A percentile compares a stretch with the other conserved stretches of the same genome.
These are phyloP conservation scores for Colletotrichum lindemuthianum DNA, from an alignment of 2,329 filamentous ascomycete species.

Conservation along the genomic window DNA sequence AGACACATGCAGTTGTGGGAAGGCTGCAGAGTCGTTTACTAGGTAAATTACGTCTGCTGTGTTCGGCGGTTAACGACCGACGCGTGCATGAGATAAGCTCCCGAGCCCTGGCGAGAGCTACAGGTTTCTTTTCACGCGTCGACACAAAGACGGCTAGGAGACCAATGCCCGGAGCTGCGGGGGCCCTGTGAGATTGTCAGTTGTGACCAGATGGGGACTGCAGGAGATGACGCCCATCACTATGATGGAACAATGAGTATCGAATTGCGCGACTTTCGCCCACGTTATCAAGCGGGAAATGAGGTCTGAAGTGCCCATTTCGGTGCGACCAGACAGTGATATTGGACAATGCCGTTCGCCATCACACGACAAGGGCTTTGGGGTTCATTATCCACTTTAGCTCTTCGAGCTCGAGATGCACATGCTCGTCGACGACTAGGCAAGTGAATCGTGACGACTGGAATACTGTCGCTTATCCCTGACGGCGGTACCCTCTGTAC, in stretches of 20 bases:
- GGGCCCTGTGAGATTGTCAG: constrained; percentile 22
- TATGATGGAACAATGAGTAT: neutral
- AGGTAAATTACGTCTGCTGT: constrained; percentile 24
- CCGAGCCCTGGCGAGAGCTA: neutral
- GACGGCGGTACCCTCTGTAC: too few relatives aligned
- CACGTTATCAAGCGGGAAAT: constrained; percentile 3
- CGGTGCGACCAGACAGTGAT: constrained; percentile 2
- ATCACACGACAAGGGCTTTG: too few relatives aligned
- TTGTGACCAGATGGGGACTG: constrained; percentile 20
- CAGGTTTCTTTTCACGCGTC: too few relatives aligned
- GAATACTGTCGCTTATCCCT: constrained; percentile 24
- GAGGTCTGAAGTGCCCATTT: too few relatives aligned
- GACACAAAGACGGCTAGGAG: too few relatives aligned
- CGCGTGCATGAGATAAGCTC: constrained; percentile 14
- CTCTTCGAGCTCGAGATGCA: too few relatives aligned
- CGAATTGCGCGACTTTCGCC: neutral
- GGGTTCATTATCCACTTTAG: too few relatives aligned
- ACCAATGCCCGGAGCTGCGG: too few relatives aligned
- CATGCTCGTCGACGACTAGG: neutral
- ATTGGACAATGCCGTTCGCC: neutral
- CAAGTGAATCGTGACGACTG: neutral
- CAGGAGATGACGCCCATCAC: constrained; percentile 8
- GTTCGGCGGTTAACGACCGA: constrained; percentile 16
- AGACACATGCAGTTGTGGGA: neutral
- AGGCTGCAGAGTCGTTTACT: constrained; percentile 14